Evolutionary conservation across 1,284 basidiomycete genomes (phyloP), one percentile per base, ranked within the genome.

Genomic region (Irpex lacteus): DNA sequence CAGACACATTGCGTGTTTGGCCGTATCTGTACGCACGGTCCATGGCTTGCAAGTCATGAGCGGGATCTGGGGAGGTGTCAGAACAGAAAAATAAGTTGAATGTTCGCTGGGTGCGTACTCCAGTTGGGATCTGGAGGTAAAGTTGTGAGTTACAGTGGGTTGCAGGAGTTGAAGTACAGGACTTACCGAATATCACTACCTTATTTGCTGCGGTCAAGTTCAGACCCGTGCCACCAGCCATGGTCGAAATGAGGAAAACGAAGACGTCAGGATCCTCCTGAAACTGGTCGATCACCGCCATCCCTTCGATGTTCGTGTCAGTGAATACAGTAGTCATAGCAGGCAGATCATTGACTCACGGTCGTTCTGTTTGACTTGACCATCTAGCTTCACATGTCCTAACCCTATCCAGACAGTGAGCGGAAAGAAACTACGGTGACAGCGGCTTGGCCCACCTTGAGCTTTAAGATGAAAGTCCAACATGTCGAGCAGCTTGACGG

Each of bases 1-100:
- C 94, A 0, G 85, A 82, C 5, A 98, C 95, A 67, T 96, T 90
- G 37, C 93, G 88, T 1, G 85, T 89, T 75, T 98, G 95, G 2
- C 95, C 95, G 66, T 95, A 92, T 2, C 94, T 86, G 72, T 94
- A 96, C 0, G 93, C 93, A 63, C 93, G 85, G 68, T 96, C 95
- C 89, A 93, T 93, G 1, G 92, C 92, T 74, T 95, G 93, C 15
- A 95, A 75, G 71, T 95, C 93, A 69, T 94, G 91, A 0, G 93
- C 90, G 4, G 93, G 93, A 76, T 95, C 91, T 59, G 49, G 49
- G 19, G 34, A 58, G 40, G 2, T 15, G 19, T 59, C 0, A 50
- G 21, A 6, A 34, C 1, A 34, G 54, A 32, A 1, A 3, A 15
- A 15, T 15, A 1, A 32, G 19, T 1, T 11, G 11, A 36, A 56